Percentiles rank a stretch among this genome's conserved stretches.
These are phyloP conservation scores for Saturnispora galanensis DNA, from an alignment of 805 yeast genomes.

Conservation along the genomic window DNA sequence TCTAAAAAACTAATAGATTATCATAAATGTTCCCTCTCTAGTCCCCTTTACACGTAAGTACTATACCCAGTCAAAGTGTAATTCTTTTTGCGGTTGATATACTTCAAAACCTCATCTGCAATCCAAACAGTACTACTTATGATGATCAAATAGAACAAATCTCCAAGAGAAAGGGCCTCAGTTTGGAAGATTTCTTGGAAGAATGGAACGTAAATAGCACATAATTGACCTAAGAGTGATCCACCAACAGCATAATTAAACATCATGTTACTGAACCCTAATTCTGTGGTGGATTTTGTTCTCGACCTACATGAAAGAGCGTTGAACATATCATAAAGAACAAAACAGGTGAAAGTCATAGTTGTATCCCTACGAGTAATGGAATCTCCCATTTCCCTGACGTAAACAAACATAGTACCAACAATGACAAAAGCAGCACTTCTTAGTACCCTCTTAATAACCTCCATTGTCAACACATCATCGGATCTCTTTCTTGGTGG, in stretches of 20 bases:
- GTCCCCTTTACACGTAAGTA: slow-evolving; percentile 17
- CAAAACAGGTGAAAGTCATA: slow-evolving; percentile 97
- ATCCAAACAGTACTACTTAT: slow-evolving; percentile 76
- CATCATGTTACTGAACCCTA: slow-evolving; percentile 80
- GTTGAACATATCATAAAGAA: slow-evolving; percentile 91
- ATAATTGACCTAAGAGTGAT: slow-evolving; percentile 79
- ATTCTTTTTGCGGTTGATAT: slow-evolving; percentile 17
- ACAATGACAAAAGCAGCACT: slow-evolving; percentile 67
- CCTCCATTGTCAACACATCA: slow-evolving; percentile 61
- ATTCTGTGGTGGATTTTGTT: slow-evolving; percentile 69
- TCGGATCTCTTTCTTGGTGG: slow-evolving; percentile 93
- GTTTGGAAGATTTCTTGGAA: slow-evolving; percentile 92
- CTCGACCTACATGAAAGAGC: slow-evolving; percentile 90
- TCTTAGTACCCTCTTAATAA: slow-evolving; percentile 63
- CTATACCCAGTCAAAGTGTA: slow-evolving; percentile 20
- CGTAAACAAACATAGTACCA: slow-evolving; percentile 84
- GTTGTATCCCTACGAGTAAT: slow-evolving; percentile 95
- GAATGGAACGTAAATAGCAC: slow-evolving; percentile 89
- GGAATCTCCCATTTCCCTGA: slow-evolving; percentile 77
- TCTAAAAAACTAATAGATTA: neutral
- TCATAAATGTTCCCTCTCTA: neutral
- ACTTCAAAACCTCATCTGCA: slow-evolving; percentile 77
- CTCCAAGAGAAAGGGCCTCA: slow-evolving; percentile 70
- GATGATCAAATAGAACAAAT: slow-evolving; percentile 49
- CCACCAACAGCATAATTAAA: slow-evolving; percentile 88